Evolutionary conservation across 805 yeast species (phyloP).

Genomic region (Zygotorulaspora chibaensis): DNA sequence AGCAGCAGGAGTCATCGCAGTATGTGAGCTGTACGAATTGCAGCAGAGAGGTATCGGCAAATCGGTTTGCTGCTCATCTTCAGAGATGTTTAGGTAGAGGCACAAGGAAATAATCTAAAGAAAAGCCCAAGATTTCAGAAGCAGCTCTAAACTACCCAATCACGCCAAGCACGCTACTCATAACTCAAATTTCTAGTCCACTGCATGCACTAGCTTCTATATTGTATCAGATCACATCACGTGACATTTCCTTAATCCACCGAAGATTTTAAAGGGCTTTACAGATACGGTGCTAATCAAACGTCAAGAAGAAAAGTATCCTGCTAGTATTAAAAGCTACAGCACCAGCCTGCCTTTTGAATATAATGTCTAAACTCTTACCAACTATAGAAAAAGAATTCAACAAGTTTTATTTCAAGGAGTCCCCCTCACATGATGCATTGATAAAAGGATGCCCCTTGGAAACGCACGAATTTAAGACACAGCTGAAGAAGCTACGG

Average conservation of each 20-base stretch:
- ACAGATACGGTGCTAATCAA: no score
- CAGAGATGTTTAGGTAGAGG: conserved; percentile 85
- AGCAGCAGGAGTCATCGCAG: conserved; percentile 32
- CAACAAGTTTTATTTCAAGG: conserved; percentile 19
- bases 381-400: conserved; percentile 19
- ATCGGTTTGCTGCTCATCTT: conserved; percentile 87
- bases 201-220: not conserved
- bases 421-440: conserved; percentile 13
- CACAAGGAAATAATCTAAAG: conserved; percentile 38
- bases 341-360: not conserved
- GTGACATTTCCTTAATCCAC: not conserved
- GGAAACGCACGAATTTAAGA: conserved; percentile 37
- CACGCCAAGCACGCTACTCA: not conserved
- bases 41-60: conserved; percentile 81
- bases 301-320: no score
- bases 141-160: not conserved
- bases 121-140: not conserved
- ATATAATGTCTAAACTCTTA: conserved; percentile 20
- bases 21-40: conserved; percentile 82
- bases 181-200: no score
- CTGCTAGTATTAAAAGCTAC: no score
- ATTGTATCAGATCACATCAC: not conserved
- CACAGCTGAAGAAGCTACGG: conserved; percentile 38
- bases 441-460: conserved; percentile 21
- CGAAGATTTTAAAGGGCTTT: no score